These are phyloP conservation scores for Venturia pyrina DNA, from an alignment of 2,329 filamentous ascomycete species.

Conservation along the genomic window DNA sequence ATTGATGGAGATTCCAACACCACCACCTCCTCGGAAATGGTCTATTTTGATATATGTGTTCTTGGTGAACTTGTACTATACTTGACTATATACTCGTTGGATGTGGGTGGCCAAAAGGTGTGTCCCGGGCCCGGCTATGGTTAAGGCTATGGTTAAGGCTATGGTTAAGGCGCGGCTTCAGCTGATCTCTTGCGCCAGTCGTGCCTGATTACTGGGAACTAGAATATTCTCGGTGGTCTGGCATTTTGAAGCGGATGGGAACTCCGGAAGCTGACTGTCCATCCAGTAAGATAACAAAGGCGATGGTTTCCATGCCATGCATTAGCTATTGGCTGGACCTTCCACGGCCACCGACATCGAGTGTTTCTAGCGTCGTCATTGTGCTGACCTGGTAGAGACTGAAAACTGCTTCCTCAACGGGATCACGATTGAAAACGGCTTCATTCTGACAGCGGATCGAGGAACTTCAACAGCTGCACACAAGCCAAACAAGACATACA, in stretches of 20 bases:
- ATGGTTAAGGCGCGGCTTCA: too few species aligned
- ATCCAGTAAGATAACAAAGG: neutral
- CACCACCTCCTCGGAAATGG: too few species aligned
- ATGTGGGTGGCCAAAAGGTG: too few species aligned
- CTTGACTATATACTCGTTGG: too few species aligned
- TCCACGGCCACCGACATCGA: neutral
- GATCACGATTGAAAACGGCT: neutral
- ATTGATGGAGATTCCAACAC: too few species aligned
- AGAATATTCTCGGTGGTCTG: too few species aligned
- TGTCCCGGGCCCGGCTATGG: too few species aligned
- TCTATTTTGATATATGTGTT: too few species aligned
- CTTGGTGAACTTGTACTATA: neutral
- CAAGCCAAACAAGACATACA: neutral
- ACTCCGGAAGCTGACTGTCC: neutral
- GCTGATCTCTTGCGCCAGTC: too few species aligned
- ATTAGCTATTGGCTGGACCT: neutral
- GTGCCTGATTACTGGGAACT: too few species aligned
- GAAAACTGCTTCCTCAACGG: neutral
- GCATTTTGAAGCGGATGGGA: too few species aligned
- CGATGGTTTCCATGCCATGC: neutral
- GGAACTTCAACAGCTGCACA: neutral
- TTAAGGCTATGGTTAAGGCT: too few species aligned
- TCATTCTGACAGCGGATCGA: neutral
- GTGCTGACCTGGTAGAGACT: neutral
- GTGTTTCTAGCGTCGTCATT: neutral